Evolutionary conservation across 352 stramenopile species (phyloP), one percentile per base, ranked within the genome.

Genomic region (Pythium scleroteichum): DNA sequence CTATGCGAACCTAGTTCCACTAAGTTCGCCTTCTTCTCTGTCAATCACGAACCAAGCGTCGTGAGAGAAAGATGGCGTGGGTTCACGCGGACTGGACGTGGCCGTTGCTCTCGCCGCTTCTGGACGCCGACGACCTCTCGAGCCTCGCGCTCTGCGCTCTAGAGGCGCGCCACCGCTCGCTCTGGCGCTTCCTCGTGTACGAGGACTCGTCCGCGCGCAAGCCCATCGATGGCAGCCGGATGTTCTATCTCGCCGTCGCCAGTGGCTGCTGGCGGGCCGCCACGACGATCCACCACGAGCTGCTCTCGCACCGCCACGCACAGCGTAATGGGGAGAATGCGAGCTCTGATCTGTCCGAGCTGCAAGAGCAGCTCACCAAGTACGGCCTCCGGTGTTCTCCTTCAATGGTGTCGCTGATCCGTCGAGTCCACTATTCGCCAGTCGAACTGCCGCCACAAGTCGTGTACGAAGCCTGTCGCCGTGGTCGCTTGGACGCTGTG

Each of bases 181-280:
- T 63, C 32, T 63, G 45, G 46, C 55, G 45, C 7, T 63, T 63
- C 24, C 12, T 63, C n/a, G 23, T 56, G 4, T 47, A 51, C 46
- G 45, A 63, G 32, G 46, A 48, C 55, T 22, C 33, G 20, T 8
- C 23, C 4, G n/a, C 16, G 14, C 46, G 46, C 8, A 17, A 17
- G 4, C 55, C 55, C 16, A 23, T 48, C 6, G 17, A 46, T 19
- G 33, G 10, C 4, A 44, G 20, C 6, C 55, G 47, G 5, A 38
- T 63, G 33, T 26, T 63, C 12, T 22, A 63, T 23, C 45, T 35
- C 33, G 55, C 55, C 7, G 13, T 56, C 33, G 55, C 45, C 14
- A 23, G 54, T 39, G 46, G 45, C 33, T 63, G 55, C 47, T 63
- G 55, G 55, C 55, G 22, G 2, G 55, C 55, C n/a, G 35, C 46